phyloP scores from a whole-genome alignment of 257 asterid species.

The Voacanga thouarsii region DNA sequence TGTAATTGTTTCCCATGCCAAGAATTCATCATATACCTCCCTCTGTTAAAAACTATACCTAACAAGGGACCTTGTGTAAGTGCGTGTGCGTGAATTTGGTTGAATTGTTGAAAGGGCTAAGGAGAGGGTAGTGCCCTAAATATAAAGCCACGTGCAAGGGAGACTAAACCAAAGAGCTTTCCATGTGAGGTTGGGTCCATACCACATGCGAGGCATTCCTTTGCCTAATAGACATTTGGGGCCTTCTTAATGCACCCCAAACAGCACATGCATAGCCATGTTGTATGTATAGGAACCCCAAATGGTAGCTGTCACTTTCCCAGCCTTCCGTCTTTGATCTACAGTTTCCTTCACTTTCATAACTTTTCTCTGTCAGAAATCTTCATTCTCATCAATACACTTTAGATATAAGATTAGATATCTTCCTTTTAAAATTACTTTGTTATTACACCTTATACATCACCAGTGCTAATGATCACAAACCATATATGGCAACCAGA shows the following conservation, averaged over 20 bases:
- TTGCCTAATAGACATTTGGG: conserved; percentile 22
- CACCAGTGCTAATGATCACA: too few species aligned
- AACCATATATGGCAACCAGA: not conserved
- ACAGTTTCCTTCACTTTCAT: conserved; percentile 7
- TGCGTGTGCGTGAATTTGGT: not conserved
- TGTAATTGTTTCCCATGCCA: not conserved
- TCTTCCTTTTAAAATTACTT: not conserved
- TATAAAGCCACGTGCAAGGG: conserved; percentile 10
- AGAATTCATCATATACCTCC: not conserved
- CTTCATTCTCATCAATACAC: not conserved
- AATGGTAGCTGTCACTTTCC: conserved; percentile 35
- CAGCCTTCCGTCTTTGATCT: conserved; percentile 6
- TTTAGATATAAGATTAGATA: not conserved
- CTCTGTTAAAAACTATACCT: not conserved
- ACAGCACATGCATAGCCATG: conserved; percentile 54
- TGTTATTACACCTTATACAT: not conserved
- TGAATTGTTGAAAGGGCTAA: not conserved
- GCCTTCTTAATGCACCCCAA: conserved; percentile 35
- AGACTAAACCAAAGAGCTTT: conserved; percentile 14
- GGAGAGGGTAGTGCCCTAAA: not conserved
- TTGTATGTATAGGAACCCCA: conserved; percentile 23
- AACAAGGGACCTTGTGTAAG: not conserved
- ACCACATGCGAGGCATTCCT: conserved; percentile 33
- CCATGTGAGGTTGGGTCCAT: conserved; percentile 61
- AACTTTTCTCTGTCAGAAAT: not conserved